Evolutionary conservation across 2,329 filamentous ascomycete genomes (phyloP).

Genomic region (Knufia petricola): DNA sequence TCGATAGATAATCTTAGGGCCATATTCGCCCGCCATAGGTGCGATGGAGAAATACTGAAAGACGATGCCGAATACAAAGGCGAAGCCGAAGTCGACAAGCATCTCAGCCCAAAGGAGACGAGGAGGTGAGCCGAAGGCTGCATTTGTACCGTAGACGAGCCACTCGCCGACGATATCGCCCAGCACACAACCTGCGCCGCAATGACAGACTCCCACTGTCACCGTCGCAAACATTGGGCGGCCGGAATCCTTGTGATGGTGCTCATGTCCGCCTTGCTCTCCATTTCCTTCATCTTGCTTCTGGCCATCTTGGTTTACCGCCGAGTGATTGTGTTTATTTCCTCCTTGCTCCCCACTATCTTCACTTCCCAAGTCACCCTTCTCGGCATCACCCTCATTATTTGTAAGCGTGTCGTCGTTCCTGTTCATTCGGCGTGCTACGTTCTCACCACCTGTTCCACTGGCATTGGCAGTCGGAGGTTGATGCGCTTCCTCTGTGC

Average conservation of each 20-base stretch:
- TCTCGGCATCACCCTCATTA: too few species aligned
- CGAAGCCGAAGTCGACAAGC: slow-evolving; percentile 24
- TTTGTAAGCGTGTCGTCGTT: too few species aligned
- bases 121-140: slow-evolving; percentile 16
- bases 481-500: not conserved
- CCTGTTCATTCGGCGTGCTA: too few species aligned
- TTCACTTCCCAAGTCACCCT: too few species aligned
- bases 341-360: too few species aligned
- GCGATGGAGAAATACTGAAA: slow-evolving; percentile 29
- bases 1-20: slow-evolving; percentile 20
- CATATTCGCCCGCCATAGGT: slow-evolving; percentile 26
- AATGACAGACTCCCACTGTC: slow-evolving; percentile 26
- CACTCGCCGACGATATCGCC: slow-evolving; percentile 29
- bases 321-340: too few species aligned
- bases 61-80: slow-evolving; percentile 25
- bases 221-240: slow-evolving; percentile 22
- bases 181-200: slow-evolving; percentile 27
- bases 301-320: too few species aligned
- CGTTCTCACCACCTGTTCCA: too few species aligned
- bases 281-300: too few species aligned
- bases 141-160: slow-evolving; percentile 25
- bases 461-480: too few species aligned
- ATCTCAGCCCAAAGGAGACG: slow-evolving; percentile 17
- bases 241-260: slow-evolving; percentile 5
- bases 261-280: not conserved